Base-by-base conservation (phyloP, 1,139 yeast genomes). In the Nadsonia starkeyi-henricii region DNA sequence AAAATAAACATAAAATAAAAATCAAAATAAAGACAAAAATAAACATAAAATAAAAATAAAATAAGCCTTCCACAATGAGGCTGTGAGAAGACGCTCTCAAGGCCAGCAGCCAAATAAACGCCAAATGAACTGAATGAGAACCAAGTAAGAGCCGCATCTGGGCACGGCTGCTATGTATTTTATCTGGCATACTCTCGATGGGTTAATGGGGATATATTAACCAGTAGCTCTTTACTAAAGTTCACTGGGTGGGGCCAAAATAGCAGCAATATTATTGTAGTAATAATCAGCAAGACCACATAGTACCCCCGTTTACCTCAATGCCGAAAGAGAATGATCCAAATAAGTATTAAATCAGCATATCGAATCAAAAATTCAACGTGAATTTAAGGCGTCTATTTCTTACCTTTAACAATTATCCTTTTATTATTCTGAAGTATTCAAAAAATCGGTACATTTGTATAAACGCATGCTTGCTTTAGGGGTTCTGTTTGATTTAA, bases 351-450 rank as follows among this genome's bases (percentile, higher is more conserved):
- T 36, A 21, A 12, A 45, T 47, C 1, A 17, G 19, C 7, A 36
- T 44, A 17, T 44, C 48, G 7, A 26, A 45, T 5, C 52, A 23
- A 23, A 41, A 39, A 20, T 23, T 48, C 17, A 36, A 43, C 8
- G 30, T 36, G 2, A 43, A 46, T 2, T 45, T 42, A 33, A 45
- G 44, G 20, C 50, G 52, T 4, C 21, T 52, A 36, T 49, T 51
- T 36, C 46, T 33, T 13, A 51, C 51, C 13, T 48, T 52, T n/a
- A 47, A 47, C 23, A 53, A 52, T 36, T 52, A 3, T 52, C 52
- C 51, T 49, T 41, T 37, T 18, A 23, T 26, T 53, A 52, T 21
- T 48, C 46, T 3, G 39, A 23, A 7, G 23, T 46, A 7, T 44
- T 49, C n/a, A 53, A 51, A 36, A 36, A 28, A 1, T 36, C 21